Evolutionary conservation across 495 filamentous ascomycete genomes (phyloP), one percentile per base, ranked within the genome.

Genomic region (Aspergillus olivimuriae): DNA sequence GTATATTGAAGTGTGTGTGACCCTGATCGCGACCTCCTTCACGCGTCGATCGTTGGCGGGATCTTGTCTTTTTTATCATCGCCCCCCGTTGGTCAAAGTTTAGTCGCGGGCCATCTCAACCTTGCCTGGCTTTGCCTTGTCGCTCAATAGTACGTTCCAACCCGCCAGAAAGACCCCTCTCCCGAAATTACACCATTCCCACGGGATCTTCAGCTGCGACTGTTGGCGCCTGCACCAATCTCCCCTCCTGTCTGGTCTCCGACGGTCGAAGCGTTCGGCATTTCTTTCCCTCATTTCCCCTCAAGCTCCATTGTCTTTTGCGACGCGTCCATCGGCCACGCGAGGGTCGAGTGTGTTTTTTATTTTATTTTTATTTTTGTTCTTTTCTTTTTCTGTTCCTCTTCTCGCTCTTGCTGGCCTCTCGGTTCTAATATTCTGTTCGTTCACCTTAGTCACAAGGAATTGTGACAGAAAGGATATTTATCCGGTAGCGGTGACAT

Each of bases 281-380:
- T 31, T 31, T 45, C 45, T 33, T 47, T 37, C 47, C 44, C 43
- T 41, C 42, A 34, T 42, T 36, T 44, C 17, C 12, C 44, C 54
- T 48, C 54, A 51, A 55, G 57, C 54, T 54, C 57, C 52, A 60
- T 60, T 60, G 49, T 57, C 38, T 56, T 34, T 38, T 50, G 37
- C 48, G 45, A 61, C 57, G 55, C 57, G 55, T 61, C 45, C 45
- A 32, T 41, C 34, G 41, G 47, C 47, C 60, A n/a, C n/a, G n/a
- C n/a, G 52, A 50, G 49, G 53, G 53, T 48, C 40, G 53, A 47
- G 45, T 41, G 24, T 28, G 24, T 6, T 6, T 28, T 28, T 28
- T 28, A 6, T 28, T 28, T 28, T 28, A 5, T 28, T 28, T 28
- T 28, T 11, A 5, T 28, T 28, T 28, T 28, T 28, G 5, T 28